phyloP scores from a whole-genome alignment of 2,329 filamentous ascomycete genomes.

The Claviceps monticola region DNA sequence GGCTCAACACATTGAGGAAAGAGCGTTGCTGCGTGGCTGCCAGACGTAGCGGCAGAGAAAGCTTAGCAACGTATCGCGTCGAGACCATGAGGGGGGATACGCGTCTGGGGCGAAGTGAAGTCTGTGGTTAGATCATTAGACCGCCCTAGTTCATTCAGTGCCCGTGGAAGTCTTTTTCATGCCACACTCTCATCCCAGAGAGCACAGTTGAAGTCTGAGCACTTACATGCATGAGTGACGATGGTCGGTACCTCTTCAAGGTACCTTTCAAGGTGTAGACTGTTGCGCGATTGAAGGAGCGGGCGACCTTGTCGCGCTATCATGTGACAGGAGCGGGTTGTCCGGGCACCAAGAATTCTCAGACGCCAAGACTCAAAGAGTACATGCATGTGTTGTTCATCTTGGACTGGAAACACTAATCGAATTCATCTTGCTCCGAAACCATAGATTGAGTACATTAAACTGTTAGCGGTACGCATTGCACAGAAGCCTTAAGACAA shows the following conservation, averaged over 20 bases:
- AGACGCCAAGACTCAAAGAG: too few relatives aligned
- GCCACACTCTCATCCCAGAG: neutral
- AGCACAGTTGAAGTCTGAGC: neutral
- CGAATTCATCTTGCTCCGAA: too few relatives aligned
- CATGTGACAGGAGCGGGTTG: neutral
- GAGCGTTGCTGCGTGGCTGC: neutral
- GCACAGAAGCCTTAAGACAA: too few relatives aligned
- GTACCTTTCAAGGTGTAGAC: neutral
- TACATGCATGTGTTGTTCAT: too few relatives aligned
- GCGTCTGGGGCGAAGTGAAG: neutral
- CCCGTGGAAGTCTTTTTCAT: neutral
- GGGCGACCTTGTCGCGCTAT: slow-evolving; percentile 1
- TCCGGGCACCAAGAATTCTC: too few relatives aligned
- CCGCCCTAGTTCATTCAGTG: neutral
- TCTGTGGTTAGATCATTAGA: neutral
- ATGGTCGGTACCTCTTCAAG: neutral
- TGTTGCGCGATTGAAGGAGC: neutral
- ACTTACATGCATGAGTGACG: neutral
- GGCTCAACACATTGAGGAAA: neutral
- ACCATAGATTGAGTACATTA: too few relatives aligned
- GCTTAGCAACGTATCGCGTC: neutral
- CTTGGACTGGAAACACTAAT: too few relatives aligned
- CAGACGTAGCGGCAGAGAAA: neutral
- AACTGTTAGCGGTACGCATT: too few relatives aligned
- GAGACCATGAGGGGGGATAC: neutral